These are phyloP conservation scores for Colletotrichum sidae DNA, from an alignment of 2,329 filamentous ascomycete genomes.

Conservation along the genomic window DNA sequence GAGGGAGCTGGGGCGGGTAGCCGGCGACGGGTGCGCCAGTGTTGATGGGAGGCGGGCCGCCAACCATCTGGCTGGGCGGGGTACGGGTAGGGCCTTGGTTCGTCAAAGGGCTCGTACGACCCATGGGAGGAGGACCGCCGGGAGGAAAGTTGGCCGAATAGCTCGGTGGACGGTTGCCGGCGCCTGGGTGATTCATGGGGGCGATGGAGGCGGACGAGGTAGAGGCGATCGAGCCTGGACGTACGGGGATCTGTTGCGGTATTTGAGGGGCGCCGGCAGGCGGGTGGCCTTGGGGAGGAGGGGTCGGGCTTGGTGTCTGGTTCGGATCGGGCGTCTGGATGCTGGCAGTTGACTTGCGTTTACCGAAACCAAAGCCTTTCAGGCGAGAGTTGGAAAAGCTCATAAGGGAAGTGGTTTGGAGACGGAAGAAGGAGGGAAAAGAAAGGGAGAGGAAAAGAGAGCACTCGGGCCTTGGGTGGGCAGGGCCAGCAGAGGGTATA, in stretches of 20 bases:
- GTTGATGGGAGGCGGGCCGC: slow-evolving; percentile 75
- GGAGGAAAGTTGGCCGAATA: slow-evolving; percentile 68
- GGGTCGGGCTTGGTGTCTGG: slow-evolving; percentile 50
- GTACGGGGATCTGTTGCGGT: slow-evolving; percentile 59
- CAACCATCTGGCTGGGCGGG: slow-evolving; percentile 70
- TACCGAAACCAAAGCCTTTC: slow-evolving; percentile 84
- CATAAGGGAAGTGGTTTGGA: slow-evolving; percentile 62
- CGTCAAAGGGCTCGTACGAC: slow-evolving; percentile 65
- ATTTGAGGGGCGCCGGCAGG: slow-evolving; percentile 56
- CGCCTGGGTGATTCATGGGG: slow-evolving; percentile 72
- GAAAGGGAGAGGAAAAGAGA: slow-evolving; percentile 33
- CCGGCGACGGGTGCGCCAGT: slow-evolving; percentile 69
- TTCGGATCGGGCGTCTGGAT: slow-evolving; percentile 61
- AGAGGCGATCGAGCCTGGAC: slow-evolving; percentile 55
- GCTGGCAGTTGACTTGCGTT: slow-evolving; percentile 77
- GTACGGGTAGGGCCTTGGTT: slow-evolving; percentile 63
- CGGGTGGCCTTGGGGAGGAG: slow-evolving; percentile 44
- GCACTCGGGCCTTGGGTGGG: slow-evolving; percentile 33
- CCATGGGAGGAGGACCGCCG: slow-evolving; percentile 59
- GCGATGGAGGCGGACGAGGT: slow-evolving; percentile 59
- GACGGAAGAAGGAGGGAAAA: slow-evolving; percentile 29
- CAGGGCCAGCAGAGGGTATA: slow-evolving; percentile 36
- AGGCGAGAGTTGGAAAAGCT: slow-evolving; percentile 84
- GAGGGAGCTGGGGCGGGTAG: slow-evolving; percentile 67
- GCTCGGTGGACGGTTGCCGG: slow-evolving; percentile 72